Conservation (phyloP, 345 rosid genomes). For the Murraya paniculata region DNA sequence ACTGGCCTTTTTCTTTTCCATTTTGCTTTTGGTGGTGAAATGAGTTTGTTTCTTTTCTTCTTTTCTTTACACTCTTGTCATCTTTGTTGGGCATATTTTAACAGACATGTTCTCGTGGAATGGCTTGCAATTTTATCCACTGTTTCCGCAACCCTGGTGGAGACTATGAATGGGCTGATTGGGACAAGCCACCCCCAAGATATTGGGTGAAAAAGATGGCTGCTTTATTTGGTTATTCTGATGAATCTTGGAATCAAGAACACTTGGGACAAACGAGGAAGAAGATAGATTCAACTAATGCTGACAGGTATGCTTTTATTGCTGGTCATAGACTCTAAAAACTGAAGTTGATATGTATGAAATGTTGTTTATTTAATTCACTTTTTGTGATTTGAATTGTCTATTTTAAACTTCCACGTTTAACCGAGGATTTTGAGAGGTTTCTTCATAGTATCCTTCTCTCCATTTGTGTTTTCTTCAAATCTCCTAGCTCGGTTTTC, state of each 20-base stretch:
- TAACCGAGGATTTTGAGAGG: background rate
- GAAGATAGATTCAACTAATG: conserved; percentile 29
- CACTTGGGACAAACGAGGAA: conserved; percentile 25
- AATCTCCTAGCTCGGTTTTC: background rate
- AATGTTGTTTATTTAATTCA: background rate
- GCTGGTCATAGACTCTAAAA: background rate
- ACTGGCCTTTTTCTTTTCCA: conserved; percentile 11
- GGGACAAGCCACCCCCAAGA: conserved; percentile 89
- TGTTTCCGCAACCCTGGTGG: conserved; percentile 97
- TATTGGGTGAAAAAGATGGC: conserved; percentile 82
- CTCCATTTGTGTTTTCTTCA: background rate
- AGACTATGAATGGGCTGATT: conserved; percentile 98
- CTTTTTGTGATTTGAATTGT: conserved; percentile 10
- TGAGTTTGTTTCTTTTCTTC: background rate
- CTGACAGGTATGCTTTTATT: conserved; percentile 35
- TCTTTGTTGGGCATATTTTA: conserved; percentile 10
- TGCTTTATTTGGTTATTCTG: conserved; percentile 75
- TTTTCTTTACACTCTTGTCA: conserved; percentile 1
- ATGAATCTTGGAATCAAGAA: conserved; percentile 40
- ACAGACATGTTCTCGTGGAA: conserved; percentile 95
- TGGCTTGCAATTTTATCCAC: conserved; percentile 91
- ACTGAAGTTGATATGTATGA: background rate
- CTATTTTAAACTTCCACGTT: background rate
- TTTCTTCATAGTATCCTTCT: background rate
- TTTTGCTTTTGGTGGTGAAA: conserved; percentile 1